phyloP scores from a whole-genome alignment of 192 early-diverging fungal species.

The Dimargaris verticillata region DNA sequence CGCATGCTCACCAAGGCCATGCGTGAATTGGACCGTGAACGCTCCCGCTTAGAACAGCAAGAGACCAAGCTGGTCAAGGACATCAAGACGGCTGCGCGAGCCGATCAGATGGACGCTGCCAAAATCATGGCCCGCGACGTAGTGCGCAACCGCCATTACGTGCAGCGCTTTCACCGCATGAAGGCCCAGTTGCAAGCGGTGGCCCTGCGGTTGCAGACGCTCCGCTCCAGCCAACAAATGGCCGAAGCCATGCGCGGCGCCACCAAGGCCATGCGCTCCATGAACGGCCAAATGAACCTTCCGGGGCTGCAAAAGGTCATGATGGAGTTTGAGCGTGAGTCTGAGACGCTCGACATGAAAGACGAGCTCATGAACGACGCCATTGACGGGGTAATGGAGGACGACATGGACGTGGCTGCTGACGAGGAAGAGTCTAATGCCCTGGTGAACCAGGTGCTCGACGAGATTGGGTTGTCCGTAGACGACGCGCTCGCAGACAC shows the following conservation, averaged over 20 bases:
- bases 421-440: slow-evolving; percentile 82
- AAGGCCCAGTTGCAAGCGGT: slow-evolving; percentile 87
- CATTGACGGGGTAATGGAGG: slow-evolving; percentile 92
- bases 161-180: slow-evolving; percentile 96
- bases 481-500: slow-evolving; percentile 42
- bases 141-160: slow-evolving; percentile 79
- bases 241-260: slow-evolving; percentile 87
- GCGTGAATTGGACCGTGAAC: slow-evolving; percentile 81
- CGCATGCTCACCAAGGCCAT: slow-evolving; percentile 72
- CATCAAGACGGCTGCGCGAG: slow-evolving; percentile 83
- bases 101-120: slow-evolving; percentile 79
- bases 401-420: slow-evolving; percentile 50
- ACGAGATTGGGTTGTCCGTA: slow-evolving; percentile 84
- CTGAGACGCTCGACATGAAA: slow-evolving; percentile 97
- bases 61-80: slow-evolving; percentile 92
- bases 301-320: slow-evolving; percentile 88
- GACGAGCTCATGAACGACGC: slow-evolving; percentile 97
- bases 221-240: slow-evolving; percentile 93
- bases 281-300: slow-evolving; percentile 91
- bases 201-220: slow-evolving; percentile 52
- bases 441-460: slow-evolving; percentile 85
- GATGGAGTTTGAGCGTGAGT: slow-evolving; percentile 94
- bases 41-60: slow-evolving; percentile 73
- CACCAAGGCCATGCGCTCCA: slow-evolving; percentile 84
- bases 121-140: slow-evolving; percentile 98